These are phyloP conservation scores for Domatiomyces globalis DNA, from an alignment of 2,329 filamentous ascomycete genomes.

Conservation along the genomic window DNA sequence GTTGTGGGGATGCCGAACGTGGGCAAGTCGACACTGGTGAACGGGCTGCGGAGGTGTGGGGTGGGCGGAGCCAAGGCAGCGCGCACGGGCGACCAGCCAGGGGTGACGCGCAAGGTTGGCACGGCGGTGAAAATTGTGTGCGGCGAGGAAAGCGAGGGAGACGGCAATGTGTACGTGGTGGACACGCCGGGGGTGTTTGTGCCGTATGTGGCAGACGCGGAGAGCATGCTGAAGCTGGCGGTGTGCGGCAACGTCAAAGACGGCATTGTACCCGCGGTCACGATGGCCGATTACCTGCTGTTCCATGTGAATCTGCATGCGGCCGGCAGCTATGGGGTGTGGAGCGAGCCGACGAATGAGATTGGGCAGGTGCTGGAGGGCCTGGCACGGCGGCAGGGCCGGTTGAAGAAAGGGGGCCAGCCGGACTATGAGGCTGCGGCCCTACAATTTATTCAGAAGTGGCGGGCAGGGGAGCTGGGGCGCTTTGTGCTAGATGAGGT, in stretches of 20 bases:
- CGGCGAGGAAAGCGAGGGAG: conserved; percentile 25
- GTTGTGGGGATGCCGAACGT: conserved; percentile 97
- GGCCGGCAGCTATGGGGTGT: conserved; percentile 48
- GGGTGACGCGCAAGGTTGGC: conserved; percentile 73
- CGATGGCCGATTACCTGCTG: conserved; percentile 79
- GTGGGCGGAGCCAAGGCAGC: conserved; percentile 57
- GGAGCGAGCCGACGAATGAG: conserved; percentile 66
- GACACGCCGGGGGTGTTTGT: conserved; percentile 95
- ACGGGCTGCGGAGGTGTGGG: conserved; percentile 60
- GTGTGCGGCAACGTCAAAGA: conserved; percentile 85
- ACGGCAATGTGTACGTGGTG: conserved; percentile 53
- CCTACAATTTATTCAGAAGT: conserved; percentile 66
- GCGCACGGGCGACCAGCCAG: conserved; percentile 71
- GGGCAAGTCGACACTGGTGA: conserved; percentile 89
- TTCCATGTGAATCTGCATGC: conserved; percentile 63
- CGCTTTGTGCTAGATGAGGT: conserved; percentile 68
- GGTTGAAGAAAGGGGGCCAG: conserved; percentile 57
- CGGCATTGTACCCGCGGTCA: conserved; percentile 61
- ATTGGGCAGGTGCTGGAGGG: conserved; percentile 55
- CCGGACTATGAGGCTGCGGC: conserved; percentile 61
- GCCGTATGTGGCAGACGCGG: conserved; percentile 70
- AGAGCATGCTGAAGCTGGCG: conserved; percentile 89
- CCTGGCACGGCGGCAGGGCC: conserved; percentile 61
- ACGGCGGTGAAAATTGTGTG: conserved; percentile 70
- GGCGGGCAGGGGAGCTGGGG: conserved; percentile 63